Conservation (phyloP, 1,284 basidiomycete species). For the Pseudozyma hubeiensis region DNA sequence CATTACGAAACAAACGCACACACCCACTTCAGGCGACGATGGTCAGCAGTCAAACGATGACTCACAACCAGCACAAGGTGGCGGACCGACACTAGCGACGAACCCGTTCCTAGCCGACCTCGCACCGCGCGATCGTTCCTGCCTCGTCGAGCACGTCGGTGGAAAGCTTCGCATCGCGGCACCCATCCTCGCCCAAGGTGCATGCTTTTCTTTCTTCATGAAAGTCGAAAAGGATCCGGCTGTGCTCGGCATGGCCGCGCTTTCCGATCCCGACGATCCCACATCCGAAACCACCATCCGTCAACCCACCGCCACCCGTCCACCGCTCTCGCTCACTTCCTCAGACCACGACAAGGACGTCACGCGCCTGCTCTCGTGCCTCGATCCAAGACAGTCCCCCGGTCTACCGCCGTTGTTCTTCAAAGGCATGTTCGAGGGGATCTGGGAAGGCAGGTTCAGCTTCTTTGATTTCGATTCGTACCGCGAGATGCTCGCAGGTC, state of each 20-base stretch:
- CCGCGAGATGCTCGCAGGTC: slow-evolving; percentile 71
- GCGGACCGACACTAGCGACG: slow-evolving; percentile 13
- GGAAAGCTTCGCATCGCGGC: slow-evolving; percentile 58
- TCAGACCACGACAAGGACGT: slow-evolving; percentile 58
- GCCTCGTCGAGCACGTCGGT: slow-evolving; percentile 69
- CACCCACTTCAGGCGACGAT: neutral
- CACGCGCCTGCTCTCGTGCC: slow-evolving; percentile 47
- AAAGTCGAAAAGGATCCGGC: slow-evolving; percentile 68
- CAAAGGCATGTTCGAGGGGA: slow-evolving; percentile 70
- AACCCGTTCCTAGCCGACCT: slow-evolving; percentile 71
- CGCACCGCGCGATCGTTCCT: slow-evolving; percentile 66
- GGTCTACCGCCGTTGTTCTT: slow-evolving; percentile 70
- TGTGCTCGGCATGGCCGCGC: slow-evolving; percentile 45
- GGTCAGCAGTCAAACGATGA: neutral
- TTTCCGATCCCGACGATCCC: slow-evolving; percentile 31
- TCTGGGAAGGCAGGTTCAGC: slow-evolving; percentile 73
- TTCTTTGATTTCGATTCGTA: slow-evolving; percentile 74
- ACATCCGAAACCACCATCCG: slow-evolving; percentile 20
- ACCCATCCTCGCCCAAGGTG: slow-evolving; percentile 67
- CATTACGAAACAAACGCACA: neutral
- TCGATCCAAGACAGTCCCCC: slow-evolving; percentile 68
- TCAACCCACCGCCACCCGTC: slow-evolving; percentile 30
- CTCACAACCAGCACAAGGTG: neutral
- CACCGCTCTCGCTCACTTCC: slow-evolving; percentile 47
- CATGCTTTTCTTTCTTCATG: slow-evolving; percentile 68